Evolutionary conservation across 768 basidiomycete species (phyloP), one percentile per base, ranked within the genome.

Genomic region (Rhodocollybia butyracea): DNA sequence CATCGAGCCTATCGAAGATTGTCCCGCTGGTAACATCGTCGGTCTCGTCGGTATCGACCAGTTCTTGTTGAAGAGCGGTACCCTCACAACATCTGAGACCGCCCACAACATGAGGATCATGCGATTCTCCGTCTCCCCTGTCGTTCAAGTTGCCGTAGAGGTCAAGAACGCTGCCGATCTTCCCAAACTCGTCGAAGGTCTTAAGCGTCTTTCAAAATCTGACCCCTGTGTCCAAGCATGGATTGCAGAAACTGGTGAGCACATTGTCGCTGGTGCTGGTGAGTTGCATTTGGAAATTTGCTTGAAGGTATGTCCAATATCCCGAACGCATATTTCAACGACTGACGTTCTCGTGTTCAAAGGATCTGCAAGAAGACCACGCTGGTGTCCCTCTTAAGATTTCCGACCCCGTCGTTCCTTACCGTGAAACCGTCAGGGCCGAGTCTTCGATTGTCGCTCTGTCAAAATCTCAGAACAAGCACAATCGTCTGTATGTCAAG

Each of bases 41-140:
- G 97, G 97, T 83, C 91, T 99, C 68, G 96, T 98, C 76, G 97
- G 97, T 80, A 91, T 99, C 65, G 97, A 99, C 76, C 97, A 99
- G 77, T 99, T 98, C 92, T 76, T 99, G 78, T 88, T 99, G 72
- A 99, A 99, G 86, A 94, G 86, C 63, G 97, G 97, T 72, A 99
- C 97, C 59, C 85, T 99, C 68, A 99, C 97, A 58, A 86, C 91
- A 58, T 94, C 94, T 46, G 97, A 98, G 78, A 97, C 94, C 51
- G 97, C 97, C 50, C 97, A 99, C 83, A 99, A 99, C 83, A 97
- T 99, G 94, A 93, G 80, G 79, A 94, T 99, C 74, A 99, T 99
- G 97, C 93, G 90, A 78, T 98, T 98, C 85, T 98, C 95, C 72
- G 97, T 99, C 55, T 98, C 97, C 29, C 97, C 97, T 63, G 97